Percentiles rank a stretch among this genome's conserved stretches.
phyloP scores from a whole-genome alignment of 768 basidiomycete genomes.

The Trametes elegans region DNA sequence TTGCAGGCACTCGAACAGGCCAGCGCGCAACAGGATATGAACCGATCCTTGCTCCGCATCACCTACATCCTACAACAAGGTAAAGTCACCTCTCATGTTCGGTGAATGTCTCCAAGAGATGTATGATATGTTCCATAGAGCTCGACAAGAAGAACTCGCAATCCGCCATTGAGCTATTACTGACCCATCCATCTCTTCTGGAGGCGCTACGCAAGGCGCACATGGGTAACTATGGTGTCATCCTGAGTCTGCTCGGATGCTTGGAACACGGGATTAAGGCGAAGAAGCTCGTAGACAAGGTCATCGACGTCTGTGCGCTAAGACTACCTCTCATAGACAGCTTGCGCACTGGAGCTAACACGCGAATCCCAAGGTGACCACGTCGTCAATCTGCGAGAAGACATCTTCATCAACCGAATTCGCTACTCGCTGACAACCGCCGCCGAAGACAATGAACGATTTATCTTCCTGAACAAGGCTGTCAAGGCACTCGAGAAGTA shows the following conservation, averaged over 20 bases:
- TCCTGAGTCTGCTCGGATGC: conserved; percentile 90
- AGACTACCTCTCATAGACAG: conserved; percentile 20
- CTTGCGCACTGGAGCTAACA: background rate
- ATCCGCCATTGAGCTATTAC: conserved; percentile 81
- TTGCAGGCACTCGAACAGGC: conserved; percentile 70
- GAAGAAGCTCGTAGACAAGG: conserved; percentile 88
- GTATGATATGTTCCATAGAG: conserved; percentile 38
- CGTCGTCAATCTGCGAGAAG: conserved; percentile 88
- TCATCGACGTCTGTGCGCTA: conserved; percentile 70
- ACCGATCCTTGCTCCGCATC: conserved; percentile 68
- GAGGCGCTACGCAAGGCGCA: conserved; percentile 89
- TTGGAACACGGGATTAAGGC: conserved; percentile 81
- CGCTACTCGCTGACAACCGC: conserved; percentile 82
- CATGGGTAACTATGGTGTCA: conserved; percentile 87
- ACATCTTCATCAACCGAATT: conserved; percentile 78
- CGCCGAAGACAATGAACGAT: conserved; percentile 53
- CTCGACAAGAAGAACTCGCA: conserved; percentile 64
- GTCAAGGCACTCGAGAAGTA: conserved; percentile 85
- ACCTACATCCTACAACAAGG: conserved; percentile 82
- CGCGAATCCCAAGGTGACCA: conserved; percentile 68
- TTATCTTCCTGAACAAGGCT: conserved; percentile 60
- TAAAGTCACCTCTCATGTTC: conserved; percentile 26
- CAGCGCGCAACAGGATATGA: conserved; percentile 77
- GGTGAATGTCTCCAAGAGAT: background rate
- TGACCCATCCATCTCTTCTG: conserved; percentile 74